Conservation (phyloP, 805 yeast species). For the Wickerhamomyces alni region DNA sequence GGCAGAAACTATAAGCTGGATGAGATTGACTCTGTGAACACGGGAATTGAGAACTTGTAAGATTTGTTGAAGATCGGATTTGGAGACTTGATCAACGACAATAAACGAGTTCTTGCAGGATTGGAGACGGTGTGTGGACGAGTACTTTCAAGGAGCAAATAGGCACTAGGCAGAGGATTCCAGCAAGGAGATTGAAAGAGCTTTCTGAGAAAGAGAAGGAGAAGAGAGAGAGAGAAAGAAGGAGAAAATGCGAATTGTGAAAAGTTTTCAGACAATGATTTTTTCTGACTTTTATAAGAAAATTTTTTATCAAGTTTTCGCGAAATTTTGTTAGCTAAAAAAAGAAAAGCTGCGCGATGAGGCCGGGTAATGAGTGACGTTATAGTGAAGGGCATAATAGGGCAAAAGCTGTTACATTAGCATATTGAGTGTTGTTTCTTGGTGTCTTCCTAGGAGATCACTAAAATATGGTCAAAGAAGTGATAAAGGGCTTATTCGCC, state of each 20-base stretch:
- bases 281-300: constrained; percentile 9
- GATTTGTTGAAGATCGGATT: background rate
- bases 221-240: constrained; percentile 19
- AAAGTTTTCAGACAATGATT: background rate
- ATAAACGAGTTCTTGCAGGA: background rate
- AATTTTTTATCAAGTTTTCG: constrained; percentile 5
- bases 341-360: constrained; percentile 8
- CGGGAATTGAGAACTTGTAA: background rate
- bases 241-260: constrained; percentile 4
- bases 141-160: constrained; percentile 1
- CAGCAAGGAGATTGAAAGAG: constrained; percentile 11
- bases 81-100: background rate
- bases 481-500: no score
- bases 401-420: no score
- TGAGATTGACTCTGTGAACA: background rate
- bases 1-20: background rate
- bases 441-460: no score
- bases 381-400: no score
- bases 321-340: constrained; percentile 3
- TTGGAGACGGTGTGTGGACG: background rate
- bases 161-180: background rate
- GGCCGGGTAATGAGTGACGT: constrained; percentile 3
- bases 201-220: constrained; percentile 24
- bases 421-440: no score
- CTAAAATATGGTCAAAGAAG: no score